These are phyloP conservation scores for Esteya vermicola DNA, from an alignment of 2,329 filamentous ascomycete genomes.

Conservation along the genomic window DNA sequence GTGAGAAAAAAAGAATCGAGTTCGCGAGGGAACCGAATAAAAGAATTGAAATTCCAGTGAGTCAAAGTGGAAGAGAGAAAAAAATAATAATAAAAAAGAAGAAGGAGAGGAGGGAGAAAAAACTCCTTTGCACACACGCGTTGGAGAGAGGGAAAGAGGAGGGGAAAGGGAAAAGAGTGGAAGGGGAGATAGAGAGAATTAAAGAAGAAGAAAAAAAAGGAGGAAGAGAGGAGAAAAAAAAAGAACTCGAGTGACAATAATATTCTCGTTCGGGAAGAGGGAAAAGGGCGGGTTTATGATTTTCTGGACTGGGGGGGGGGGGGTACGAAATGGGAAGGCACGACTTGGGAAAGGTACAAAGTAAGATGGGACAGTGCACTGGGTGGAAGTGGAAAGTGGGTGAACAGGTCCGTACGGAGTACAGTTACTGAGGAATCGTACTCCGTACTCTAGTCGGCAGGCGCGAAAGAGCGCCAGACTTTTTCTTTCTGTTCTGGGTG, in stretches of 20 bases:
- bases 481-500: background rate
- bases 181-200: background rate
- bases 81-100: constrained; percentile 2
- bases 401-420: too few species aligned
- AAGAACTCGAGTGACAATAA: constrained; percentile 4
- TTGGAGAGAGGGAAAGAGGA: too few species aligned
- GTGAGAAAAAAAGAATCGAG: too few species aligned
- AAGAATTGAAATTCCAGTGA: constrained; percentile 1
- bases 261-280: constrained; percentile 1
- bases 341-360: constrained; percentile 1
- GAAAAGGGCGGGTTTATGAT: constrained; percentile 12
- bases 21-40: background rate
- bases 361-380: constrained; percentile 7
- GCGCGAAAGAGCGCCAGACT: constrained; percentile 1
- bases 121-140: too few species aligned
- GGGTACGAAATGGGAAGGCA: background rate
- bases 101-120: too few species aligned
- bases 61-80: background rate
- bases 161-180: constrained; percentile 9
- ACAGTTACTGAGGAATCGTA: too few species aligned
- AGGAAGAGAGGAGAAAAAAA: constrained; percentile 3
- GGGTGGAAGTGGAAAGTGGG: too few species aligned
- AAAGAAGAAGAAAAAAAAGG: background rate
- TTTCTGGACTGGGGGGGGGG: constrained; percentile 12
- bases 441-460: too few species aligned